These are phyloP conservation scores for Calonectria henricotiae DNA, from an alignment of 2,329 filamentous ascomycete species.

Conservation along the genomic window DNA sequence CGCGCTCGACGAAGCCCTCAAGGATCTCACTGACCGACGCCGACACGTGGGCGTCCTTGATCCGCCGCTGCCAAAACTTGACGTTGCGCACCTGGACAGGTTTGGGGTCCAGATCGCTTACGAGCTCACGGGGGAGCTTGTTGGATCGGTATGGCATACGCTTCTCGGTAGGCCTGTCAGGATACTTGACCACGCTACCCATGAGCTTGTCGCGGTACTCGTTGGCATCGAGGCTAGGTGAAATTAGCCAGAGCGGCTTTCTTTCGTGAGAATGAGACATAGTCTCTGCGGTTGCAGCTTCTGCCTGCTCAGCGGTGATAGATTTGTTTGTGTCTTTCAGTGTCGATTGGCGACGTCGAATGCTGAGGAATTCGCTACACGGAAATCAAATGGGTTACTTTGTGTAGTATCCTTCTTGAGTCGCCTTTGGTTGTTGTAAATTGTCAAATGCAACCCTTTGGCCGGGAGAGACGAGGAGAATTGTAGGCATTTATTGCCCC, in stretches of 20 bases:
- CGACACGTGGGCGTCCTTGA: conserved; percentile 34
- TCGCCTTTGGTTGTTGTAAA: conserved; percentile 1
- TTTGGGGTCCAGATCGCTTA: conserved; percentile 34
- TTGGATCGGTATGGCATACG: conserved; percentile 34
- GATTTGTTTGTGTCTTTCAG: background rate
- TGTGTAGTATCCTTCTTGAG: background rate
- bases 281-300: conserved; percentile 5
- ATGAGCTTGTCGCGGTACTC: conserved; percentile 37
- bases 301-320: background rate
- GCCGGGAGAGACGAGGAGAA: background rate
- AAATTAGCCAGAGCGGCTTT: conserved; percentile 37
- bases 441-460: background rate
- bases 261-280: conserved; percentile 34
- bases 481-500: conserved; percentile 27
- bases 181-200: conserved; percentile 36
- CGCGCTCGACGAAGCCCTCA: conserved; percentile 31
- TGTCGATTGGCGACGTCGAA: background rate
- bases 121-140: conserved; percentile 33
- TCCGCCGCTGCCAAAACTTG: conserved; percentile 36
- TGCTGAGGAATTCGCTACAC: background rate
- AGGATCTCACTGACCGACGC: conserved; percentile 32
- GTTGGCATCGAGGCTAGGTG: conserved; percentile 31
- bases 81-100: conserved; percentile 36
- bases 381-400: background rate
- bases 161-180: conserved; percentile 31